Conservation (phyloP, 257 asterid genomes). For the Capsicum chinense region DNA sequence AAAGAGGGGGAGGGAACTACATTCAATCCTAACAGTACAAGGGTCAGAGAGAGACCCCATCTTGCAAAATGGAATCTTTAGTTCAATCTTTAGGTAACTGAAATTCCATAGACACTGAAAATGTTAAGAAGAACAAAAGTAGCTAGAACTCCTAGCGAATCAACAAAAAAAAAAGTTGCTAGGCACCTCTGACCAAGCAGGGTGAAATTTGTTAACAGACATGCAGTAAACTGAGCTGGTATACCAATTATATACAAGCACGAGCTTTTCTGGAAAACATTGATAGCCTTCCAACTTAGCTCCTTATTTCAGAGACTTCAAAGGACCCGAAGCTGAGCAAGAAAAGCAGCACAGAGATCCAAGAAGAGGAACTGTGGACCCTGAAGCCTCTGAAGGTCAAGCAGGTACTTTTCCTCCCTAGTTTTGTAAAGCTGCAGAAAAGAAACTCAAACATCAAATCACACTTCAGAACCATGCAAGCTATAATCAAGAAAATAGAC, state of each 20-base stretch:
- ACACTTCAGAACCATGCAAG: slow-evolving; percentile 7
- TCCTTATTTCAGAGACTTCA: slow-evolving; percentile 33
- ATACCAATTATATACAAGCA: slow-evolving; percentile 52
- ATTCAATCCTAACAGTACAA: background rate
- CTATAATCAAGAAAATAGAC: slow-evolving; percentile 5
- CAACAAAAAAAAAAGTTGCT: slow-evolving; percentile 37
- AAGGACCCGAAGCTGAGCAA: slow-evolving; percentile 85
- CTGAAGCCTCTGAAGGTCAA: slow-evolving; percentile 84
- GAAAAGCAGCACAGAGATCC: slow-evolving; percentile 90
- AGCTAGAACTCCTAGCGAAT: slow-evolving; percentile 44
- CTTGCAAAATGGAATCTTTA: background rate
- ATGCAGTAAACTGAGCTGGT: slow-evolving; percentile 32
- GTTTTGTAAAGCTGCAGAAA: slow-evolving; percentile 83
- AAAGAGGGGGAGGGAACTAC: background rate
- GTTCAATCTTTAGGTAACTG: slow-evolving; percentile 25
- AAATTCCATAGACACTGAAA: slow-evolving; percentile 4
- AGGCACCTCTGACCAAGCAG: slow-evolving; percentile 39
- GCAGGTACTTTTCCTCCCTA: slow-evolving; percentile 81
- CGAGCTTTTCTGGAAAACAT: slow-evolving; percentile 35
- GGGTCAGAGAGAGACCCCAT: slow-evolving; percentile 25
- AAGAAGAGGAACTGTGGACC: slow-evolving; percentile 87
- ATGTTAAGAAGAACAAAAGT: slow-evolving; percentile 9
- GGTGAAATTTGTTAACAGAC: slow-evolving; percentile 28
- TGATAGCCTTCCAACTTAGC: slow-evolving; percentile 28
- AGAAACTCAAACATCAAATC: slow-evolving; percentile 28